Conservation (phyloP, 148 eudicot species). For the Gaultheria prostrata region DNA sequence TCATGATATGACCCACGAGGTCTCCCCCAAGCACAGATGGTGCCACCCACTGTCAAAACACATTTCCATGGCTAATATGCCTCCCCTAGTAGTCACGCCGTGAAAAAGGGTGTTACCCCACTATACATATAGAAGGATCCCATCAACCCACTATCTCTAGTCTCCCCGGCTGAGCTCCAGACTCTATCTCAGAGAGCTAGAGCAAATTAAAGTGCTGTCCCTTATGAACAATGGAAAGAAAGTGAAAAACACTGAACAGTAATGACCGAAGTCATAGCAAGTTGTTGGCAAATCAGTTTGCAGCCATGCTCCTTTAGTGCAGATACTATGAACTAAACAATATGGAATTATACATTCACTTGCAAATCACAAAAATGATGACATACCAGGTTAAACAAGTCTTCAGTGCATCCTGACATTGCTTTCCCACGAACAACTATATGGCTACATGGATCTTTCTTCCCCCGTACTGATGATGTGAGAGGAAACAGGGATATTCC, state of each 20-base stretch:
- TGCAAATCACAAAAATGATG: not conserved
- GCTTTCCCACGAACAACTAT: slow-evolving; percentile 95
- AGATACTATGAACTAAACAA: not conserved
- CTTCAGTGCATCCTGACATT: slow-evolving; percentile 88
- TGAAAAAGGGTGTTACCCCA: not conserved
- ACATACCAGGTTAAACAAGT: slow-evolving; percentile 81
- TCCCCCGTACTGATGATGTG: slow-evolving; percentile 76
- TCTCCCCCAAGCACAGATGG: not conserved
- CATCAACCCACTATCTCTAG: not conserved
- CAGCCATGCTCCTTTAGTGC: not conserved
- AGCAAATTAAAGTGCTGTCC: not conserved
- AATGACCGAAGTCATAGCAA: not conserved
- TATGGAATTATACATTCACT: not conserved
- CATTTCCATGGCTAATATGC: not conserved
- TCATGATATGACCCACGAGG: not conserved
- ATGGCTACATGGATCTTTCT: slow-evolving; percentile 66
- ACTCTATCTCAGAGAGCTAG: not conserved
- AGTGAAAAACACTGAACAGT: not conserved
- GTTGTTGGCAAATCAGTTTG: not conserved
- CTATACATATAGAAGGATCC: not conserved
- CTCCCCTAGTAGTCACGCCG: not conserved
- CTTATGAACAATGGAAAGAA: not conserved
- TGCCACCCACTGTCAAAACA: not conserved
- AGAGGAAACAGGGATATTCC: slow-evolving; percentile 94
- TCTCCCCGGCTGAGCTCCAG: not conserved